These are phyloP conservation scores for Brassica incana DNA, from an alignment of 345 rosid genomes.

Conservation along the genomic window DNA sequence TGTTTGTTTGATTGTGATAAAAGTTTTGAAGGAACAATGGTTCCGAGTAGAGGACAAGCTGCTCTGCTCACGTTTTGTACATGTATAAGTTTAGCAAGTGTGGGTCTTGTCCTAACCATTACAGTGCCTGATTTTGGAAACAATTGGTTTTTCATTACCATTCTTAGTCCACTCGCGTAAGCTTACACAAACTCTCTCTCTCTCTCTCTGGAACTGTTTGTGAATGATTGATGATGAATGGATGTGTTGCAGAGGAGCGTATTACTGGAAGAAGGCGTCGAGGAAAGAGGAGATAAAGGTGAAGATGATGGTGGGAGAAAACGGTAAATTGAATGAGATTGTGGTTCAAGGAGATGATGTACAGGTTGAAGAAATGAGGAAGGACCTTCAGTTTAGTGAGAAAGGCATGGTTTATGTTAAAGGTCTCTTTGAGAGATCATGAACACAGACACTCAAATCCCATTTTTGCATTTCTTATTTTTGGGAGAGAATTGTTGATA, in stretches of 20 bases:
- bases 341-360: slow-evolving; percentile 94
- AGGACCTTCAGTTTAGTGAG: slow-evolving; percentile 74
- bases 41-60: slow-evolving; percentile 90
- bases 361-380: slow-evolving; percentile 87
- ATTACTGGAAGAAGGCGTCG: slow-evolving; percentile 88
- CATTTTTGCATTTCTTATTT: slow-evolving; percentile 25
- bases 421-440: slow-evolving; percentile 79
- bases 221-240: neutral
- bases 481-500: slow-evolving; percentile 5
- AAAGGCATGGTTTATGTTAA: slow-evolving; percentile 94
- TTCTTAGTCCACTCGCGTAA: slow-evolving; percentile 90
- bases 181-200: slow-evolving; percentile 18
- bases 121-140: slow-evolving; percentile 83
- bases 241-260: slow-evolving; percentile 63
- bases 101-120: slow-evolving; percentile 85
- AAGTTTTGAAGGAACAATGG: slow-evolving; percentile 89
- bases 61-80: slow-evolving; percentile 94
- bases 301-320: slow-evolving; percentile 61
- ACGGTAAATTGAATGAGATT: slow-evolving; percentile 58
- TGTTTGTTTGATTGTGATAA: neutral
- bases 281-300: slow-evolving; percentile 93
- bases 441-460: neutral
- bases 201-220: slow-evolving; percentile 9
- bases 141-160: slow-evolving; percentile 85
- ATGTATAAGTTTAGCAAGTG: slow-evolving; percentile 91